Evolutionary conservation across 2,329 filamentous ascomycete genomes (phyloP), one percentile per base, ranked within the genome.

Genomic region (Leptosphaerulina australis): DNA sequence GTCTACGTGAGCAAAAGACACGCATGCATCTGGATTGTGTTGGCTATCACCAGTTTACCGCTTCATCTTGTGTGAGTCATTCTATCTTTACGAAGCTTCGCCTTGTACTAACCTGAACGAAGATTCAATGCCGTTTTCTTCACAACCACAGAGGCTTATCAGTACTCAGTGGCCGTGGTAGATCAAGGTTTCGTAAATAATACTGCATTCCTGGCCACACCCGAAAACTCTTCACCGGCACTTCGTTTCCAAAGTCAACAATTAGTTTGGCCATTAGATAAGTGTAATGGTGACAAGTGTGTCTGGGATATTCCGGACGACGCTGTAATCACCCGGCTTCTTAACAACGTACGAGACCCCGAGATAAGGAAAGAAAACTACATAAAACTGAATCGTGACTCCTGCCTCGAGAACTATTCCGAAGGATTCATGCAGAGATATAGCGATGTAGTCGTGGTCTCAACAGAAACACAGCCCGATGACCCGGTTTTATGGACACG

Each of bases 91-190:
- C n/a, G n/a, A 17, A 3, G 21, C 4, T 26, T 12, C 6, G 15
- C 15, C n/a, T 30, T 7, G 21, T 31, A n/a, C 40, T 36, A 24
- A 46, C 21, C 2, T 2, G 22, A 11, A 3, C 6, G 4, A 10
- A 60, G 57, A 2, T 60, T 56, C 38, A 60, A 60, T 11, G 53
- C 57, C 4, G 55, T 60, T 3, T 60, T 60, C 29, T 60, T 58
- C 20, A 53, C 51, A 9, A 55, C 55, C 5, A 60, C 44, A 2
- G 51, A 60, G 34, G 41, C 49, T 1, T 58, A 60, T 20, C 57
- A 60, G n/a, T 60, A 60, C 21, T 54, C 57, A 11, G 50, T 60
- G 10, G 57, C 57, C 4, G 51, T 56, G 9, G 39, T 60, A 15
- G 44, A 50, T 5, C 25, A 50, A 12, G 38, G 30, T 9, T 55